Base-by-base conservation (phyloP, 352 stramenopile genomes). In the Aphanomyces invadans region DNA sequence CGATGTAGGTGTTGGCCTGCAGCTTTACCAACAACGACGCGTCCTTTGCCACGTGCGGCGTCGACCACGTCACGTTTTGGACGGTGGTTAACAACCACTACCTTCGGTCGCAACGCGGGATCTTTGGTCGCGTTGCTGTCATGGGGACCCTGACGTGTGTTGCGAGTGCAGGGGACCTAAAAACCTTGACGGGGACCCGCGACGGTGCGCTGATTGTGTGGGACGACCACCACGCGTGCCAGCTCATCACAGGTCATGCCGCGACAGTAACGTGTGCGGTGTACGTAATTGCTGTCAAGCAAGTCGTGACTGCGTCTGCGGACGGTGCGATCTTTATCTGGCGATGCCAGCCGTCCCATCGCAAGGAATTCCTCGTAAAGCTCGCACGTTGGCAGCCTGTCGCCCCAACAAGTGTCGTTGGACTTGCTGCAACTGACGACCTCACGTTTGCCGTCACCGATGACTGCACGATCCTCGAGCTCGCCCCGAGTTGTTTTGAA, bases 21-120 rank as follows among this genome's bases (percentile, higher is more conserved):
- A 33, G 23, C 11, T 67, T 67, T 57, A 67, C 60, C 10, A 25
- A 45, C 11, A 33, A 67, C 32, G 60, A 44, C 42, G 21, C 42
- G 23, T 38, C 25, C 5, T 56, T 67, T 36, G 60, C 36, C 2
- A 67, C 60, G n/a, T 67, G 60, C 44, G 60, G 60, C 25, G 49
- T 67, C 12, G 38, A 67, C 49, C 60, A 67, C 29, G 48, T 57
- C 4, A 44, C 19, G n/a, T 67, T 67, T 44, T 67, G 60, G 60
- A 67, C 60, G 5, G 23, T 67, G 28, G 60, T 57, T 25, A 67
- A 67, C 39, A 44, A 51, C 28, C 48, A 56, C 49, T 44, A 67
- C 21, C 44, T 67, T 17, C 15, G 38, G 3, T 67, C 60, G 26
- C 60, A 67, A 44, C 60, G 54, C 33, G 60, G 60, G 3, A 46